Conservation (phyloP, 306 rosid genomes). For the Spatholobus suberectus region DNA sequence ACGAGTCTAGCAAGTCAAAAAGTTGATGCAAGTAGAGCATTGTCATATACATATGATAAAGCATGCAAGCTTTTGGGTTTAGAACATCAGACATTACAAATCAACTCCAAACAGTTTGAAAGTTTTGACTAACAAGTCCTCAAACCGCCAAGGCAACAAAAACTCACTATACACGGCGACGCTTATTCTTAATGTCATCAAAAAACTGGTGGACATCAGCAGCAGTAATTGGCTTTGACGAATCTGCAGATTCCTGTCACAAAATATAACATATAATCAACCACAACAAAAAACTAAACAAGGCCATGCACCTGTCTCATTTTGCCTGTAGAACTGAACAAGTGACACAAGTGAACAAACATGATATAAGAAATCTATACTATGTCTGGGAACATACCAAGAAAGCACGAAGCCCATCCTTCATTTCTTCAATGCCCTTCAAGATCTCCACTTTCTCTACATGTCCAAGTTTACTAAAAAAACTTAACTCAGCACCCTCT, state of each 20-base stretch:
- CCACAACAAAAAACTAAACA: slow-evolving; percentile 21
- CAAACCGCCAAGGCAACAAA: slow-evolving; percentile 35
- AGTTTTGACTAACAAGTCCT: slow-evolving; percentile 36
- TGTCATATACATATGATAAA: slow-evolving; percentile 43
- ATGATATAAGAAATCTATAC: slow-evolving; percentile 1
- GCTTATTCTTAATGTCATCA: slow-evolving; percentile 87
- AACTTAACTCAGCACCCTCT: slow-evolving; percentile 75
- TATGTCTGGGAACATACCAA: slow-evolving; percentile 58
- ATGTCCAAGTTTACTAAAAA: slow-evolving; percentile 84
- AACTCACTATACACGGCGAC: slow-evolving; percentile 76
- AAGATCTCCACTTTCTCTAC: slow-evolving; percentile 93
- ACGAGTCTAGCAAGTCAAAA: neutral
- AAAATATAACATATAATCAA: slow-evolving; percentile 31
- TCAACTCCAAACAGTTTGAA: slow-evolving; percentile 31
- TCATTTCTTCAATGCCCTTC: slow-evolving; percentile 92
- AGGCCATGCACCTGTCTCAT: slow-evolving; percentile 1
- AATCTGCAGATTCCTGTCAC: slow-evolving; percentile 81
- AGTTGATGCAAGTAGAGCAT: slow-evolving; percentile 32
- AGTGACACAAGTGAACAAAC: slow-evolving; percentile 9
- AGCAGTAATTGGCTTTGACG: slow-evolving; percentile 86
- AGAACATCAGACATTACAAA: slow-evolving; percentile 37
- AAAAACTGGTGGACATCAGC: slow-evolving; percentile 89
- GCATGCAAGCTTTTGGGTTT: slow-evolving; percentile 28
- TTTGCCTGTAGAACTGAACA: too few species aligned
- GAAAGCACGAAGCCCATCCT: slow-evolving; percentile 84